Conservation (phyloP, 805 yeast genomes). For the Kodamaea kaohsiungensis region DNA sequence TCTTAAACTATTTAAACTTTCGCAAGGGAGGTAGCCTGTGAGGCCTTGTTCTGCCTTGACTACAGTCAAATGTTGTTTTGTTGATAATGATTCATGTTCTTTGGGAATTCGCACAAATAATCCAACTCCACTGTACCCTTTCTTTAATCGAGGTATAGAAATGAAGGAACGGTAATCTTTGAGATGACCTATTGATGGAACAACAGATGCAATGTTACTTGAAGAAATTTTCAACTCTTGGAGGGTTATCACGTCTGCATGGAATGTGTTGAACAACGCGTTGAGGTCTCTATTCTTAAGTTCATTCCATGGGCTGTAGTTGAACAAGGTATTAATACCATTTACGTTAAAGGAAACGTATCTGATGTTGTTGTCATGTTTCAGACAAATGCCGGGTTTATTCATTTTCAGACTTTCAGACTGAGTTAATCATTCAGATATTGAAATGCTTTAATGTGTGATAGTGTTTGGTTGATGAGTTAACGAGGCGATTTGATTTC, state of each 20-base stretch:
- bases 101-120: conserved; percentile 64
- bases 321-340: conserved; percentile 76
- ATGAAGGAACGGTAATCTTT: conserved; percentile 64
- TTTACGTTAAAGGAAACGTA: conserved; percentile 79
- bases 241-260: conserved; percentile 77
- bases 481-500: no score
- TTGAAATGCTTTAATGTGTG: not conserved
- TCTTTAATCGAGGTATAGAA: conserved; percentile 63
- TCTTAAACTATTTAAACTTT: not conserved
- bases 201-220: conserved; percentile 20
- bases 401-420: not conserved
- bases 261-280: conserved; percentile 50
- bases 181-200: conserved; percentile 52
- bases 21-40: conserved; percentile 53
- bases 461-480: no score
- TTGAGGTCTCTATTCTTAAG: conserved; percentile 37
- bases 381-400: not conserved
- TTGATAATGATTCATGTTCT: conserved; percentile 39
- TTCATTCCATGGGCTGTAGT: conserved; percentile 80
- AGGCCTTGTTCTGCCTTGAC: conserved; percentile 87
- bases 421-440: not conserved
- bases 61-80: conserved; percentile 48
- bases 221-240: conserved; percentile 75
- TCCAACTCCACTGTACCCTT: conserved; percentile 93
- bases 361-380: conserved; percentile 23